phyloP scores from a whole-genome alignment of 2,329 filamentous ascomycete species.

The Colletotrichum lindemuthianum region DNA sequence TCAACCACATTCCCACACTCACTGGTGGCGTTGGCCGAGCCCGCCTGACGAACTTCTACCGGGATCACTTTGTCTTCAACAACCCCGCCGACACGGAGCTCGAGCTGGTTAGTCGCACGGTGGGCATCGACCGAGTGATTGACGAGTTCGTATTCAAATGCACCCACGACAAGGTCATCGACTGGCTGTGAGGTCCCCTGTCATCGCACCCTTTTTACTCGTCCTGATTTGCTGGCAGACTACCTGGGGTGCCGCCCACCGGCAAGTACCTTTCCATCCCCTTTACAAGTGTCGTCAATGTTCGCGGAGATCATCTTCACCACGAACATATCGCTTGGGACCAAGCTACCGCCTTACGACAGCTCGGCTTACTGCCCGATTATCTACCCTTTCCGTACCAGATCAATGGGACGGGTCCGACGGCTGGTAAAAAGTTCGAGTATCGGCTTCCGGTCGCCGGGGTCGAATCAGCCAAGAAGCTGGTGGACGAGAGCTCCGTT shows the following conservation, averaged over 20 bases:
- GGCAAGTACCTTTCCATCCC: conserved; percentile 64
- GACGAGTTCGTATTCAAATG: conserved; percentile 76
- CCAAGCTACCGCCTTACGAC: conserved; percentile 70
- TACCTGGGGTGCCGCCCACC: conserved; percentile 67
- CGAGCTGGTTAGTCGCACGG: conserved; percentile 76
- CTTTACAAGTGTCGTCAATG: conserved; percentile 70
- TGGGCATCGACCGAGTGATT: conserved; percentile 77
- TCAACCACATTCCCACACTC: conserved; percentile 47
- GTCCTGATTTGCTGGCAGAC: conserved; percentile 38
- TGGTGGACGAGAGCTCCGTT: conserved; percentile 44
- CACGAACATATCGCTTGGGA: conserved; percentile 78
- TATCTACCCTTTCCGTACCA: conserved; percentile 68
- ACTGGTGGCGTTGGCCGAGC: conserved; percentile 76
- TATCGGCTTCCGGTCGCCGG: conserved; percentile 47
- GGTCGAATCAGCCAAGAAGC: conserved; percentile 45
- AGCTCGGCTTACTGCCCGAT: conserved; percentile 65
- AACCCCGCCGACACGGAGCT: conserved; percentile 75
- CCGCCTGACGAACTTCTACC: conserved; percentile 74
- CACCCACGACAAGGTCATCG: conserved; percentile 70
- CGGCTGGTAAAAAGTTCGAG: conserved; percentile 38
- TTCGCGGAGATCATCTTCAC: conserved; percentile 71
- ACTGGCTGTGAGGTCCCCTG: conserved; percentile 70
- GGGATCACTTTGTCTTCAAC: conserved; percentile 77
- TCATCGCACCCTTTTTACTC: neutral
- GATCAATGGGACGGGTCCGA: conserved; percentile 25